A percentile compares a stretch with the other conserved stretches of the same genome.
Evolutionary conservation across 2,329 filamentous ascomycete genomes (phyloP).

Genomic region (Colletotrichum sp.): DNA sequence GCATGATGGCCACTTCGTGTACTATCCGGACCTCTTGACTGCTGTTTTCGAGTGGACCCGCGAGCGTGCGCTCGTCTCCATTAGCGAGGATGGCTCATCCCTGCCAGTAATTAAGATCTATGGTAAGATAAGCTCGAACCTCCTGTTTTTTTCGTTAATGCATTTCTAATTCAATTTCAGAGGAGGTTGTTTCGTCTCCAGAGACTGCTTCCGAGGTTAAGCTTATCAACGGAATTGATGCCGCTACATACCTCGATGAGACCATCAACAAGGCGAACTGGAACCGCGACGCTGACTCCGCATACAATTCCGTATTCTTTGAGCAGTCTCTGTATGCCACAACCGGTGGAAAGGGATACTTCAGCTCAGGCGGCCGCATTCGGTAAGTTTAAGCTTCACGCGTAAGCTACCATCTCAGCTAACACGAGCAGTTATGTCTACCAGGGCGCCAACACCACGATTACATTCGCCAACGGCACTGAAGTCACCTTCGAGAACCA

Average conservation of each 20-base stretch:
- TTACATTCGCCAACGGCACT: conserved; percentile 43
- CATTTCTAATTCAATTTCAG: background rate
- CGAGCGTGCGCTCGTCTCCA: conserved; percentile 44
- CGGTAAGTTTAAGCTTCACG: background rate
- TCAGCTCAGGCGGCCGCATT: conserved; percentile 33
- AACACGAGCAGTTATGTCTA: conserved; percentile 22
- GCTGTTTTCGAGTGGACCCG: conserved; percentile 40
- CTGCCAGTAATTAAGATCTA: conserved; percentile 54
- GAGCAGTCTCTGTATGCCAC: conserved; percentile 24
- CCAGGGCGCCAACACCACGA: conserved; percentile 35
- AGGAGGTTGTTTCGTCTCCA: conserved; percentile 35
- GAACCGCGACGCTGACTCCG: conserved; percentile 30
- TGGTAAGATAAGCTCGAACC: background rate
- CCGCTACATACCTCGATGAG: conserved; percentile 26
- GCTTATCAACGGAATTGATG: conserved; percentile 30
- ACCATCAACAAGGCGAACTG: conserved; percentile 21
- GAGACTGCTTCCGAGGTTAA: conserved; percentile 27
- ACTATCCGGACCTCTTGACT: conserved; percentile 44
- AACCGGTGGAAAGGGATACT: conserved; percentile 29
- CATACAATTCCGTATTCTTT: conserved; percentile 45
- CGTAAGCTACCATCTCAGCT: background rate
- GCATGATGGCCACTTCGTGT: conserved; percentile 47
- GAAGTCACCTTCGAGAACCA: conserved; percentile 31
- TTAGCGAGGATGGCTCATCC: conserved; percentile 38
- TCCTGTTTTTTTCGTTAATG: background rate